Evolutionary conservation across 192 early-diverging fungal species (phyloP).

Genomic region (Gaertneriomyces sp.): DNA sequence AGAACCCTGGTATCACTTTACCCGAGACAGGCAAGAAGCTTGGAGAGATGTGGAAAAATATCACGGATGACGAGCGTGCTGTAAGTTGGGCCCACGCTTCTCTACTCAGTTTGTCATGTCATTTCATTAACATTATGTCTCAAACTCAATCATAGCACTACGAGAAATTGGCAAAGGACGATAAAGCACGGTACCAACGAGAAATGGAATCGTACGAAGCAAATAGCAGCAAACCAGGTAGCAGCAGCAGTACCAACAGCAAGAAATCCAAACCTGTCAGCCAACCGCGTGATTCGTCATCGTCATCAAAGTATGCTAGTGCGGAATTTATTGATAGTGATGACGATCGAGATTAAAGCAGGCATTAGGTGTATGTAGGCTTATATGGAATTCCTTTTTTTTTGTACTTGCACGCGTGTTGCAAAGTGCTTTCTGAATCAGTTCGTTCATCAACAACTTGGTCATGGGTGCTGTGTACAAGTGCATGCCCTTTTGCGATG

Average conservation of each 20-base stretch:
- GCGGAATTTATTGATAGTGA: conserved; percentile 34
- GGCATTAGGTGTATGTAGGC: too few relatives aligned
- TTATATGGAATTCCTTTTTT: too few relatives aligned
- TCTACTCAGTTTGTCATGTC: background rate
- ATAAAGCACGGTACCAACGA: conserved; percentile 43
- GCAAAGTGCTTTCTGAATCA: too few relatives aligned
- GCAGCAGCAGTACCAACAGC: conserved; percentile 1
- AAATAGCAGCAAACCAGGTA: background rate
- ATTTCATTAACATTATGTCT: background rate
- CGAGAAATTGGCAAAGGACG: conserved; percentile 39
- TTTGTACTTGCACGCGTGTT: too few relatives aligned
- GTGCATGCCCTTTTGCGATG: too few relatives aligned
- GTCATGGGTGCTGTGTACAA: too few relatives aligned
- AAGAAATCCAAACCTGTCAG: background rate
- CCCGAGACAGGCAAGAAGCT: conserved; percentile 66
- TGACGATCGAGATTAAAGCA: conserved; percentile 7
- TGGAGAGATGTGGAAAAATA: conserved; percentile 66
- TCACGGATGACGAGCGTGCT: conserved; percentile 54
- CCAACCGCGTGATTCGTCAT: background rate
- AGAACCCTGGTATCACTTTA: conserved; percentile 60
- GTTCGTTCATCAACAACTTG: too few relatives aligned
- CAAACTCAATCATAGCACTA: conserved; percentile 28
- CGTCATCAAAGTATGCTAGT: conserved; percentile 18
- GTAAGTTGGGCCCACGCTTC: conserved; percentile 4
- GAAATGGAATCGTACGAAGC: conserved; percentile 36